Percentiles rank a stretch among this genome's conserved stretches.
Evolutionary conservation across 2,329 filamentous ascomycete species (phyloP).

Genomic region (Trichoderma sp.): DNA sequence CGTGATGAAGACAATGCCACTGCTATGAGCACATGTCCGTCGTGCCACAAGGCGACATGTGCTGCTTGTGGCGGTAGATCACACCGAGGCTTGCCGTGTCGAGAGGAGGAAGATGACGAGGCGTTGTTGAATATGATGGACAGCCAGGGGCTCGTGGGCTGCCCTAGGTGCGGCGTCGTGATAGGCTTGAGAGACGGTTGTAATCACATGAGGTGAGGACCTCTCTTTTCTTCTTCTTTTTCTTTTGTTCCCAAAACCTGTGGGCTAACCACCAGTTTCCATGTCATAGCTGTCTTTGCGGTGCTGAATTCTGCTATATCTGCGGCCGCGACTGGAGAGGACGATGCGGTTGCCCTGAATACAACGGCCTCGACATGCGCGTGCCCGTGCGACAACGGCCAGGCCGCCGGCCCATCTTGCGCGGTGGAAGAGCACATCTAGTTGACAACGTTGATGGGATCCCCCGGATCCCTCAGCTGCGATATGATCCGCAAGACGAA

Average conservation of each 20-base stretch:
- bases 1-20: neutral
- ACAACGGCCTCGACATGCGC: neutral
- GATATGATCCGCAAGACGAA: constrained; percentile 6
- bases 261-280: neutral
- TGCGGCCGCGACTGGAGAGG: neutral
- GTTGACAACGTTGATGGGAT: neutral
- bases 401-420: neutral
- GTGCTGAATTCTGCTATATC: neutral
- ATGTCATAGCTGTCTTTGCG: constrained; percentile 2
- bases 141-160: constrained; percentile 25
- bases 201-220: constrained; percentile 28
- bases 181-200: constrained; percentile 26
- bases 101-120: constrained; percentile 18
- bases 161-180: constrained; percentile 27
- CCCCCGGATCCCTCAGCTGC: neutral
- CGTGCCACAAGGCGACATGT: constrained; percentile 24
- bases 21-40: constrained; percentile 16
- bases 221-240: neutral
- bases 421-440: neutral
- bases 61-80: constrained; percentile 6
- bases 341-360: neutral
- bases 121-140: constrained; percentile 30
- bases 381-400: neutral
- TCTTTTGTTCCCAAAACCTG: too few species aligned
- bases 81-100: constrained; percentile 20